phyloP scores from a whole-genome alignment of 306 rosid genomes.

The Lablab purpureus region DNA sequence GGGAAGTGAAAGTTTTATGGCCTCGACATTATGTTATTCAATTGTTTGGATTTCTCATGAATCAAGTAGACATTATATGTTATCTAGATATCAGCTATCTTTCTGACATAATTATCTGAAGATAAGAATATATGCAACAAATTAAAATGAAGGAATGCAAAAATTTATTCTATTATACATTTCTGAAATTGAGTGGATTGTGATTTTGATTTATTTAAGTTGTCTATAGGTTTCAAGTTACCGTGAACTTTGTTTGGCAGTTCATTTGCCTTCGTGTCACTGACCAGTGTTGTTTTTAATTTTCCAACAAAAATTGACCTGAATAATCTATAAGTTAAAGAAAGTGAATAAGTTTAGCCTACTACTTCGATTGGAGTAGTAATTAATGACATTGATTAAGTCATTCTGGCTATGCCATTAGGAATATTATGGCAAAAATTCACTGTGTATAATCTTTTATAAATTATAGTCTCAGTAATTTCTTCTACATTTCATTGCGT shows the following conservation, averaged over 20 bases:
- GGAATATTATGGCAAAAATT: not conserved
- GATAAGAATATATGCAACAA: not conserved
- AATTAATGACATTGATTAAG: not conserved
- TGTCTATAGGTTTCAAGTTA: conserved; percentile 7
- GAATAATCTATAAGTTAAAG: not conserved
- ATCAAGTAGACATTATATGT: not conserved
- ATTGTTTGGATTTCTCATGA: not conserved
- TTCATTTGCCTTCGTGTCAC: not conserved
- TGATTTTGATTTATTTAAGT: conserved; percentile 3
- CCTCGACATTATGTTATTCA: not conserved
- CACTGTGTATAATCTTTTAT: not conserved
- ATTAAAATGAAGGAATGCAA: not conserved
- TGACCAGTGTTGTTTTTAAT: not conserved
- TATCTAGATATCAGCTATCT: conserved; percentile 1
- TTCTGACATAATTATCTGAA: not conserved
- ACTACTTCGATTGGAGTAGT: not conserved
- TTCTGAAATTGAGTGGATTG: not conserved
- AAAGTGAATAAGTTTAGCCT: not conserved
- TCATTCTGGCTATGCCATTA: not conserved
- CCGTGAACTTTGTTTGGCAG: not conserved
- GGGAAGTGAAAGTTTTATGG: not conserved
- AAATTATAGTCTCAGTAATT: not conserved
- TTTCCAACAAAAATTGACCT: not conserved
- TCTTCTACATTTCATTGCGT: not conserved
- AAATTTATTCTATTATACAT: not conserved